Conservation (phyloP, 1,139 yeast genomes). For the Casaregolazyma lundiana region DNA sequence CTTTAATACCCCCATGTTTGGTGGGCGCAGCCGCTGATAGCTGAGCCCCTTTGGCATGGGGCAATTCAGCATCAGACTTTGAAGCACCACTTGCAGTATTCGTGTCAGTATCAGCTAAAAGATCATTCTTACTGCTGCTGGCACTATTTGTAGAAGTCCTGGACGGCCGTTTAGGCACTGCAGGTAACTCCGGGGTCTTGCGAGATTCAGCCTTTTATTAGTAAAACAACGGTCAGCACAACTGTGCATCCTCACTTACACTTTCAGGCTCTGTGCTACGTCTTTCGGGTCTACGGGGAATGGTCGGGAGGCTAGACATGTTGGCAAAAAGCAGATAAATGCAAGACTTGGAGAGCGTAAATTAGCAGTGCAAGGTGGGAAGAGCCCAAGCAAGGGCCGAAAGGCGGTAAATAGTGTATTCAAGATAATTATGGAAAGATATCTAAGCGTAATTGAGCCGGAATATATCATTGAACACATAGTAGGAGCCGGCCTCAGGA, state of each 20-base stretch:
- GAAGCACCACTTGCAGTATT: background rate
- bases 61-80: background rate
- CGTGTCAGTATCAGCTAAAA: background rate
- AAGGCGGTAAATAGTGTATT: no score
- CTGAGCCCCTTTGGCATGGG: no score
- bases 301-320: background rate
- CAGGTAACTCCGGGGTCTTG: conserved; percentile 6
- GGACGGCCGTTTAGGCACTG: conserved; percentile 7
- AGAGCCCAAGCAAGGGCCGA: no score
- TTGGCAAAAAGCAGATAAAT: background rate
- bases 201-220: background rate
- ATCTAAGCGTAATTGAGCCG: conserved; percentile 46
- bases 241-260: background rate
- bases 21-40: no score
- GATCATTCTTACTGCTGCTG: background rate
- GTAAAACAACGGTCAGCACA: background rate
- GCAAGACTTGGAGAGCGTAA: no score
- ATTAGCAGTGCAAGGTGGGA: no score
- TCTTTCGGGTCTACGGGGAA: conserved; percentile 2
- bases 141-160: background rate
- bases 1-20: no score
- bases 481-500: conserved; percentile 87
- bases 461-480: conserved; percentile 93
- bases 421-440: background rate
- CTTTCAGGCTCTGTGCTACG: background rate